A percentile compares a stretch with the other conserved stretches of the same genome.
phyloP scores from a whole-genome alignment of 148 eudicot species.

The Vaccinium myrtillus region DNA sequence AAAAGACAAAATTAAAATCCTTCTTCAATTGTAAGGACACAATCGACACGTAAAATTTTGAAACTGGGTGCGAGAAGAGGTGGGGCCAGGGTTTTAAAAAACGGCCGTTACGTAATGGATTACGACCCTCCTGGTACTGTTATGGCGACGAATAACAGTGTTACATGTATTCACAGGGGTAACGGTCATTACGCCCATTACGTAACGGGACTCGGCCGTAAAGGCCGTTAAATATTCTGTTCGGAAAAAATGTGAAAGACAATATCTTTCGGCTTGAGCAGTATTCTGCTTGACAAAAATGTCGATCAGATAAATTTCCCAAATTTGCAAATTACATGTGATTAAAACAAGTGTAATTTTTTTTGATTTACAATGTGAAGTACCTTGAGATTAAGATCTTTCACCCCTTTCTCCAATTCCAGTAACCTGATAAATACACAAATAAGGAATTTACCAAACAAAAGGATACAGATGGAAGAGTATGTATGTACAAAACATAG shows the following conservation, averaged over 20 bases:
- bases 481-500: not conserved
- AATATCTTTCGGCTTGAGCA: not conserved
- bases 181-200: no score
- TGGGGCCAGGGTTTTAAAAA: no score
- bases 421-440: constrained; percentile 33
- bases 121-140: no score
- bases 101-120: no score
- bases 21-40: not conserved
- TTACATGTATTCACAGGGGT: no score
- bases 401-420: constrained; percentile 33
- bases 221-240: no score
- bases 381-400: constrained; percentile 44
- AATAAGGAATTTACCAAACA: not conserved
- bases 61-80: not conserved
- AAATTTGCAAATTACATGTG: not conserved
- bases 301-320: not conserved
- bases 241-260: not conserved
- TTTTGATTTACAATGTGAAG: not conserved
- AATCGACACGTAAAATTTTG: no score
- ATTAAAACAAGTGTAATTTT: not conserved
- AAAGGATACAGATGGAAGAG: not conserved
- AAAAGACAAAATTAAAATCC: not conserved
- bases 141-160: no score
- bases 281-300: not conserved
- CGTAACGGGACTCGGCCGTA: no score